These are phyloP conservation scores for Thalassiosira profunda DNA, from an alignment of 108 stramenopile species.

Conservation along the genomic window DNA sequence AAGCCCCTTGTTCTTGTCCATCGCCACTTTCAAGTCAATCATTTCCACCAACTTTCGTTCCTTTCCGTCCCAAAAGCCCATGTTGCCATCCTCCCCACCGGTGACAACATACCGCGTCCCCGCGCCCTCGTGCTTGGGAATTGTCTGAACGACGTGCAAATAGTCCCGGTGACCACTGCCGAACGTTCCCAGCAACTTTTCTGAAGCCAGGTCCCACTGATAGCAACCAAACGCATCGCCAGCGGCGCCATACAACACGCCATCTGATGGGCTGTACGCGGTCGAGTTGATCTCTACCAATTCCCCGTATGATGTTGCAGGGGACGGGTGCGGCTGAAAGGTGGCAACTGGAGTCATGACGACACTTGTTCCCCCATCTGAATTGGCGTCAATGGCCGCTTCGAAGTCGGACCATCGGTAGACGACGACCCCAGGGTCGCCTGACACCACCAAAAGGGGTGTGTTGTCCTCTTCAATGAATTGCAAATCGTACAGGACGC, in stretches of 20 bases:
- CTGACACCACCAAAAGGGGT: constrained; percentile 37
- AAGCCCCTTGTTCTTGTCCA: constrained; percentile 39
- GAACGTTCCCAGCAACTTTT: constrained; percentile 50
- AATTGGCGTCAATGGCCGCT: constrained; percentile 18
- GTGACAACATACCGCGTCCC: constrained; percentile 36
- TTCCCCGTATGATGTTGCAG: constrained; percentile 17
- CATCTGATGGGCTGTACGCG: constrained; percentile 14
- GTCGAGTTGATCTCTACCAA: constrained; percentile 47
- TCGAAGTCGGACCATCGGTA: constrained; percentile 52
- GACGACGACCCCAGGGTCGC: constrained; percentile 42
- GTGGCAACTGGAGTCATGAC: constrained; percentile 13
- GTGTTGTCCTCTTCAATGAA: constrained; percentile 18
- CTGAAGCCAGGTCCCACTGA: constrained; percentile 58
- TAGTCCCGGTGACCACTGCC: constrained; percentile 43
- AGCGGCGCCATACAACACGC: constrained; percentile 49
- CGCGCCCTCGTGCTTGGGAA: constrained; percentile 1
- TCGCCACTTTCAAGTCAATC: constrained; percentile 33
- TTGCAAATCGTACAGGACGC: constrained; percentile 45
- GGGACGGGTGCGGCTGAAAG: constrained; percentile 51
- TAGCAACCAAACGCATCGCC: constrained; percentile 66
- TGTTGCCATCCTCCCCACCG: constrained; percentile 58
- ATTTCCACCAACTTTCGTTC: constrained; percentile 48
- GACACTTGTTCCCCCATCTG: neutral
- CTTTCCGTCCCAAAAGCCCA: constrained; percentile 57
- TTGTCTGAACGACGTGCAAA: constrained; percentile 45